Evolutionary conservation across 2,329 filamentous ascomycete genomes (phyloP).

Genomic region (Myriosclerotinia curreyana): DNA sequence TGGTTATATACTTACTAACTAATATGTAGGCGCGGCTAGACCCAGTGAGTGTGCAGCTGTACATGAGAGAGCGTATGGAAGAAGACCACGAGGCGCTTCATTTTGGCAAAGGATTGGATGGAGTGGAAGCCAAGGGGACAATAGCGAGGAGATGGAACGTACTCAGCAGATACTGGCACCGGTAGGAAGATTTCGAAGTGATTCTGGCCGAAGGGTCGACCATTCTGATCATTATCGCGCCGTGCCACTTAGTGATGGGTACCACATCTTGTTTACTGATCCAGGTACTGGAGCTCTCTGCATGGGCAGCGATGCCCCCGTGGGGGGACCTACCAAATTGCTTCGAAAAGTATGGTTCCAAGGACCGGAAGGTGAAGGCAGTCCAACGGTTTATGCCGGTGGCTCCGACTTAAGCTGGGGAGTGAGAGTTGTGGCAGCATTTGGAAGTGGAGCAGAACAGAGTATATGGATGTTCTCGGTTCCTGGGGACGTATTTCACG

Average conservation of each 20-base stretch:
- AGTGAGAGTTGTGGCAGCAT: constrained; percentile 57
- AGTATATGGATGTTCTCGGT: constrained; percentile 59
- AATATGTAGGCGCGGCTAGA: constrained; percentile 44
- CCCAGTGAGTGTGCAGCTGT: constrained; percentile 38
- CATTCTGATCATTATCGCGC: constrained; percentile 59
- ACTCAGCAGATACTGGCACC: constrained; percentile 24
- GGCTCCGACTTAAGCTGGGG: constrained; percentile 57
- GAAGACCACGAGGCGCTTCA: constrained; percentile 27
- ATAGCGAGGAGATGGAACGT: constrained; percentile 21
- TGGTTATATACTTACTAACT: not conserved
- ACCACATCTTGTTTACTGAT: constrained; percentile 64
- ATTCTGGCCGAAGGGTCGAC: constrained; percentile 30
- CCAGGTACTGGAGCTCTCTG: constrained; percentile 54
- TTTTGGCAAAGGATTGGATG: constrained; percentile 34
- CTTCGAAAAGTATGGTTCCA: constrained; percentile 56
- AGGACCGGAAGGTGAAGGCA: constrained; percentile 35
- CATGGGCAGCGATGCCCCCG: constrained; percentile 59
- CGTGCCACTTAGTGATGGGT: constrained; percentile 62
- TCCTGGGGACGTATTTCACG: constrained; percentile 53
- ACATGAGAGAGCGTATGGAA: constrained; percentile 33
- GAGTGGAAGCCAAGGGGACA: constrained; percentile 22
- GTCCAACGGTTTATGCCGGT: constrained; percentile 54
- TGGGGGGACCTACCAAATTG: constrained; percentile 54
- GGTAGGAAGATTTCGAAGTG: constrained; percentile 25
- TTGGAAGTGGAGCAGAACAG: constrained; percentile 44